Conservation (phyloP, 345 rosid species). For the Noccaea caerulescens region DNA sequence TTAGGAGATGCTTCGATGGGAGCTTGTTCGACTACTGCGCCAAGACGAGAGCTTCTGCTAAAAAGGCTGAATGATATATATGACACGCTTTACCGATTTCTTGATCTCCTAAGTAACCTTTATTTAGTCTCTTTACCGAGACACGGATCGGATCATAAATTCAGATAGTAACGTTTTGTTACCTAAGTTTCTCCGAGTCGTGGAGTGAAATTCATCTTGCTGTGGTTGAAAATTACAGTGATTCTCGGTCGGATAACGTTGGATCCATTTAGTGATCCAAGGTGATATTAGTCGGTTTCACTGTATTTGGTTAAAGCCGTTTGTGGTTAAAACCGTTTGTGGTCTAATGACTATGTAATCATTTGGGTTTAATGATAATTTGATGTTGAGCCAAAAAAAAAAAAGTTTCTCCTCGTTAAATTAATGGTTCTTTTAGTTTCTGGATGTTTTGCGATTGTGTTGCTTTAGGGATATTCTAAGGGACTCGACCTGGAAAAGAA, state of each 20-base stretch:
- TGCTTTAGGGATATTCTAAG: neutral
- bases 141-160: neutral
- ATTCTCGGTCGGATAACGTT: too few species aligned
- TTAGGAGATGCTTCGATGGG: constrained; percentile 66
- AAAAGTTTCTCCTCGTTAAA: neutral
- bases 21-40: constrained; percentile 68
- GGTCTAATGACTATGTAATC: too few species aligned
- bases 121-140: constrained; percentile 15
- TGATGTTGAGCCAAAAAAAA: too few species aligned
- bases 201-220: too few species aligned
- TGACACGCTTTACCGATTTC: neutral
- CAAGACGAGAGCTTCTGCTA: constrained; percentile 39
- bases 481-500: too few species aligned
- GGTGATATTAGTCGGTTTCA: too few species aligned
- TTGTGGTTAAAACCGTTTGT: too few species aligned
- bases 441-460: neutral
- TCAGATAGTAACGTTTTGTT: constrained; percentile 6
- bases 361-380: too few species aligned
- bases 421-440: neutral
- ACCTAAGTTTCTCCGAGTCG: too few species aligned
- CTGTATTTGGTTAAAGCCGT: too few species aligned
- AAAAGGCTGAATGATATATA: constrained; percentile 38
- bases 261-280: too few species aligned
- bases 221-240: too few species aligned
- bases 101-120: constrained; percentile 17